Evolutionary conservation across 371 early-diverging fungal genomes (phyloP), one percentile per base, ranked within the genome.

Genomic region (Lichtheimia ornata): DNA sequence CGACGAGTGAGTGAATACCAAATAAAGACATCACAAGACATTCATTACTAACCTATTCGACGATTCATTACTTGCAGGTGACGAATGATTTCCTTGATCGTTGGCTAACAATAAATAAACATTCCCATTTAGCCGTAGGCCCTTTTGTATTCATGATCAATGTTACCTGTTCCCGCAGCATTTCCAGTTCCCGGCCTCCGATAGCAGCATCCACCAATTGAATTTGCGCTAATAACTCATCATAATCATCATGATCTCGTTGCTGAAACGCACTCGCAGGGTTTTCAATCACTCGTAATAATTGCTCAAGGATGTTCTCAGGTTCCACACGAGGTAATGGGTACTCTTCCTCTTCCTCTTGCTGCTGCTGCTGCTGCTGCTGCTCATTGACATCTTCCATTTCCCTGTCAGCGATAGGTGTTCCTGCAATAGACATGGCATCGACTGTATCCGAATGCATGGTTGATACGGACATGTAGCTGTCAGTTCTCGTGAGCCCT

Each of bases 131-230:
- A 14, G 9, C 13, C 20, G 17, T 4, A 56, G 20, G 5, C 5
- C 11, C n/a, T n/a, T 44, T 28, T n/a, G 18, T 18, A 13, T 41
- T 22, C 47, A 28, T 4, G 13, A 22, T 35, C 3, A 12, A 30
- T 22, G 18, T 59, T 54, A 69, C 74, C 62, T 59, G 56, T 41
- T 75, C 64, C 22, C 14, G 20, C n/a, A 44, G 25, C 30, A 75
- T 63, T 50, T 75, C 76, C 30, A 35, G 40, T 45, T 70, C 69
- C 41, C 68, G 41, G 13, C 56, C 61, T 17, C 72, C 70, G 43
- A 72, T 70, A 4, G 72, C 70, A 25, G 68, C 72, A 61, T 72
- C 76, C 22, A 75, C 14, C 56, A 75, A 56, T 3, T 49, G 50
- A 3, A 63, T 56, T 25, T 67, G 56, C 25, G 58, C 49, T 40